A percentile compares a stretch with the other conserved stretches of the same genome.
Evolutionary conservation across 257 asterid species (phyloP).

Genomic region (Ligustrum vulgare): DNA sequence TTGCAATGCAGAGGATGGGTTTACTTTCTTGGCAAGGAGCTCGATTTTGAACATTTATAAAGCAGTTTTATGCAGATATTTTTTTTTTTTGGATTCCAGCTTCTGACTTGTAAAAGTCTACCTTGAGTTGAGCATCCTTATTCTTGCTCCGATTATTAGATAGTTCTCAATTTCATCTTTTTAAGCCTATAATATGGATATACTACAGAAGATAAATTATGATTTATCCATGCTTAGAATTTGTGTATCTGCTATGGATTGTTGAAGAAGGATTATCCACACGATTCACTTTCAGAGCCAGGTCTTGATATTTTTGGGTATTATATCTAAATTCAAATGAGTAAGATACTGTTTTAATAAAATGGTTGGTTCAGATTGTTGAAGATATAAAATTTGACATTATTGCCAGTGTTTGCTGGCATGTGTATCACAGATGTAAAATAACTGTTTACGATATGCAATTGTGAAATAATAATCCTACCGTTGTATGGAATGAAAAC

Average conservation of each 20-base stretch:
- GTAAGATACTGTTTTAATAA: slow-evolving; percentile 10
- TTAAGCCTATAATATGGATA: background rate
- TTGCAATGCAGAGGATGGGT: slow-evolving; percentile 3
- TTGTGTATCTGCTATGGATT: background rate
- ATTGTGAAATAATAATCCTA: background rate
- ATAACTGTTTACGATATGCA: background rate
- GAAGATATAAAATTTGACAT: background rate
- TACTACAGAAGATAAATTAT: background rate
- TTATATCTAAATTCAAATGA: slow-evolving; percentile 4
- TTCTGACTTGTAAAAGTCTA: background rate
- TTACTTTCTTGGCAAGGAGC: slow-evolving; percentile 7
- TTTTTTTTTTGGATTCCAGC: background rate
- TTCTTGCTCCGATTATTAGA: background rate
- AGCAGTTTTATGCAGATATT: background rate
- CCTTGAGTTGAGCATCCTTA: slow-evolving; percentile 1
- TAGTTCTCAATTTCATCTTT: background rate
- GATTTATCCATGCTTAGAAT: background rate
- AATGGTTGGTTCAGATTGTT: slow-evolving; percentile 3
- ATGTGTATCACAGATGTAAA: background rate
- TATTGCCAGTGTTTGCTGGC: background rate
- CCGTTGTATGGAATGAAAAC: background rate
- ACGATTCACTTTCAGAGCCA: background rate
- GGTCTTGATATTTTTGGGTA: background rate
- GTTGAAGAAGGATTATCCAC: background rate
- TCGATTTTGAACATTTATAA: background rate